Evolutionary conservation across 2,329 filamentous ascomycete species (phyloP).

Genomic region (Xenoacremonium recifei): DNA sequence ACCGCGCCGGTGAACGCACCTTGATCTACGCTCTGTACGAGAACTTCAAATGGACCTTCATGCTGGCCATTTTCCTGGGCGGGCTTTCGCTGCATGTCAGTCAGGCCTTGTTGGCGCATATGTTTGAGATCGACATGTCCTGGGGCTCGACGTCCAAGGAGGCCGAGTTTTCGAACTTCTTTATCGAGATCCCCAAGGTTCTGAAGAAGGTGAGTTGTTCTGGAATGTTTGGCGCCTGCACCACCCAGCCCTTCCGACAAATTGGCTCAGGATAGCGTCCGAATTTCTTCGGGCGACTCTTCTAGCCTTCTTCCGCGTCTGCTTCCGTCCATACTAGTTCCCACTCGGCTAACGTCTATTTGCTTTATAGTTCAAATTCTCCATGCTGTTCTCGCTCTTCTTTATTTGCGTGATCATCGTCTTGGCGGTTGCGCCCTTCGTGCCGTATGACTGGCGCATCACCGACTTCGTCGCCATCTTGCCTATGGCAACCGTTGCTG

Average conservation of each 20-base stretch:
- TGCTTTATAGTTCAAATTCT: conserved; percentile 64
- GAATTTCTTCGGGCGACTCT: too few species aligned
- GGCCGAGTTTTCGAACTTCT: conserved; percentile 77
- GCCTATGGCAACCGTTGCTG: conserved; percentile 70
- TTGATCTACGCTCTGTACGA: conserved; percentile 57
- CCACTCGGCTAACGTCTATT: neutral
- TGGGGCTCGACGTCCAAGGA: conserved; percentile 88
- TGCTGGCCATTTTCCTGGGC: conserved; percentile 78
- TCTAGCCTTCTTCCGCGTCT: neutral
- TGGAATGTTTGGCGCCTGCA: too few species aligned
- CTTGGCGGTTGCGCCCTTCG: conserved; percentile 60
- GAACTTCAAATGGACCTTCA: conserved; percentile 72
- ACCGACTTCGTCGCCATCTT: conserved; percentile 73
- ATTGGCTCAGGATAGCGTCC: neutral
- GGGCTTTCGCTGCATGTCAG: conserved; percentile 79
- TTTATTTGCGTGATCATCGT: conserved; percentile 63
- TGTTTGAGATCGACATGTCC: conserved; percentile 82
- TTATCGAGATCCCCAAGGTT: conserved; percentile 78
- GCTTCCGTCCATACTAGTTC: too few species aligned
- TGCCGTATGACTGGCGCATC: conserved; percentile 66
- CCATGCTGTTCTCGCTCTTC: conserved; percentile 59
- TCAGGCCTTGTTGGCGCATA: conserved; percentile 76
- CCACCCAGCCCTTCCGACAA: too few species aligned
- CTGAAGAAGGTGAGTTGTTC: conserved; percentile 66
- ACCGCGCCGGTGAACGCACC: conserved; percentile 63